Base-by-base conservation (phyloP, 2,329 filamentous ascomycete genomes). In the Nemania serpens region DNA sequence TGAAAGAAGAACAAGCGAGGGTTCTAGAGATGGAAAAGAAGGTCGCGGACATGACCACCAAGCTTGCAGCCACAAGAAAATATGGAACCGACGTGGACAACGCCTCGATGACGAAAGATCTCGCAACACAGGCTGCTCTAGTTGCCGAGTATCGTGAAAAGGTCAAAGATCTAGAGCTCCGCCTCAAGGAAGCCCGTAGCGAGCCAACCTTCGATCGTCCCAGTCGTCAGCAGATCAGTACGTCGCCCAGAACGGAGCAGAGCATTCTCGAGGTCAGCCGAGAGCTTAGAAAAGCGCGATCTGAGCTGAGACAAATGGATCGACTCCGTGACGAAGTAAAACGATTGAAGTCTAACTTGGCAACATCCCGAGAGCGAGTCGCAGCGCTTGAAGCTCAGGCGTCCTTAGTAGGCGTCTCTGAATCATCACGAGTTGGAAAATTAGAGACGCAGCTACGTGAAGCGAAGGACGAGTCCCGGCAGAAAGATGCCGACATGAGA, bases 1-100 rank as follows among this genome's bases (percentile, higher is more conserved):
- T 94, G 37, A 83, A 83, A 61, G 85, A 89, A 61, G 89, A 92
- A 71, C 87, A 88, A 65, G 81, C 83, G 63, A 89, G 84, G 70
- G 85, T 89, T 25, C 77, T 81, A 33, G 76, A 80, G 55, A 86
- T 91, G 78, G 89, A 93, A 71, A 79, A 81, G 61, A 82, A 81
- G 68, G 81, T 88, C 54, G 79, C 82, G 1, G 82, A 88, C 57
- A 78, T 91, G 61, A 83, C 87, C 55, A 79, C 81, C 5, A 82
- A 87, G 61, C 82, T 89, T 59, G 71, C 77, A 0, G 71, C 75
- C 1, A 71, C 71, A 22, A 75, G 73, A 41, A 71, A 70, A 55
- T 74, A 75, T 29, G 76, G 75, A 6, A 73, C 71, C 10, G 79
- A 79, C 13, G 74, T 77, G 34, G 78, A 81, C n/a, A 77, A 81